A percentile compares a stretch with the other conserved stretches of the same genome.
Evolutionary conservation across 768 basidiomycete genomes (phyloP).

Genomic region (Collybiopsis luxurians): DNA sequence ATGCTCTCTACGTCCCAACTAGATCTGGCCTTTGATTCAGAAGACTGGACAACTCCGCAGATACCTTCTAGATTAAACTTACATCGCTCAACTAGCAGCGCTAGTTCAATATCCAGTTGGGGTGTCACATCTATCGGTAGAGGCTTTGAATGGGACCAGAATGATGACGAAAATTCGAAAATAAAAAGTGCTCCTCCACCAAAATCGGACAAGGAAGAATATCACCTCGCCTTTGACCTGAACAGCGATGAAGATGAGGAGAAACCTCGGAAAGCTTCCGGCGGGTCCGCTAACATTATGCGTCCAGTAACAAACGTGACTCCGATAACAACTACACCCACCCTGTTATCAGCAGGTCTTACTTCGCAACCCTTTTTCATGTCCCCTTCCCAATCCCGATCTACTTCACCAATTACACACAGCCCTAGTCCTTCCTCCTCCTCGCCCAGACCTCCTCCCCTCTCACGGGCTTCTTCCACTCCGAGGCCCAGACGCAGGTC

Average conservation of each 20-base stretch:
- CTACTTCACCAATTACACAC: slow-evolving; percentile 8
- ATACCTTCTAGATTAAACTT: slow-evolving; percentile 38
- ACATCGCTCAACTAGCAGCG: slow-evolving; percentile 46
- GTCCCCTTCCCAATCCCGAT: slow-evolving; percentile 30
- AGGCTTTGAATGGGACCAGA: slow-evolving; percentile 72
- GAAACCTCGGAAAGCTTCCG: slow-evolving; percentile 6
- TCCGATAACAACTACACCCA: slow-evolving; percentile 5
- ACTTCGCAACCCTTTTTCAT: slow-evolving; percentile 23
- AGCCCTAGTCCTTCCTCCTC: slow-evolving; percentile 15
- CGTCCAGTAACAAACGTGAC: slow-evolving; percentile 14
- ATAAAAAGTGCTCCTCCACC: neutral
- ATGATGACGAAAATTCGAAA: slow-evolving; percentile 22
- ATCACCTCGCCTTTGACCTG: slow-evolving; percentile 7
- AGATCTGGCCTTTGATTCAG: slow-evolving; percentile 65
- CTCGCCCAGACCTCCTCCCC: slow-evolving; percentile 24
- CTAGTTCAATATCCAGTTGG: slow-evolving; percentile 69
- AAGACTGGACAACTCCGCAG: slow-evolving; percentile 61
- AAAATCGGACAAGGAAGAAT: slow-evolving; percentile 3
- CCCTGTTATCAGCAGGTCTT: slow-evolving; percentile 21
- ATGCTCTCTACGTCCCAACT: slow-evolving; percentile 62
- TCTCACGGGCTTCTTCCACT: slow-evolving; percentile 45
- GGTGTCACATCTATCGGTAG: slow-evolving; percentile 82
- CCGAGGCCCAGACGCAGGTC: slow-evolving; percentile 72
- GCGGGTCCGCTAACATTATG: slow-evolving; percentile 9
- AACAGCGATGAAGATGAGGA: slow-evolving; percentile 6